A percentile compares a stretch with the other conserved stretches of the same genome.
Conservation (phyloP, 192 early-diverging fungal genomes). For the Podila verticillata region DNA sequence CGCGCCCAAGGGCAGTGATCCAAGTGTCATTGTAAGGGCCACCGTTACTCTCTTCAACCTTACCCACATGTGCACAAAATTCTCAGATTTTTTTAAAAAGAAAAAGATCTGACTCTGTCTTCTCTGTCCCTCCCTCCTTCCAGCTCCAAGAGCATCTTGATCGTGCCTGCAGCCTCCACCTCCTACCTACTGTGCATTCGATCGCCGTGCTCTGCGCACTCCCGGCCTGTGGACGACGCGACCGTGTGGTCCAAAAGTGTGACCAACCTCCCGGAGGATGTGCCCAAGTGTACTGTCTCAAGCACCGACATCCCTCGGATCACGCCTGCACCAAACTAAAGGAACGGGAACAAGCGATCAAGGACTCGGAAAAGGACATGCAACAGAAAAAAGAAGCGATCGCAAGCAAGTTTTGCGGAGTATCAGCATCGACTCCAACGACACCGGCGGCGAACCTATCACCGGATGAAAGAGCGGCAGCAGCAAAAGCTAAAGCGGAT, state of each 20-base stretch:
- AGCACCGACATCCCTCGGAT: constrained; percentile 26
- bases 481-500: constrained; percentile 13
- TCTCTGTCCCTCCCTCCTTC: background rate
- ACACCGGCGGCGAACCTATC: background rate
- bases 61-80: too few species aligned
- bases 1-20: constrained; percentile 15
- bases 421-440: background rate
- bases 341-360: background rate
- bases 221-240: constrained; percentile 5
- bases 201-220: constrained; percentile 25
- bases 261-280: constrained; percentile 7
- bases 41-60: background rate
- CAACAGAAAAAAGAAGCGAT: constrained; percentile 9
- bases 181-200: constrained; percentile 29
- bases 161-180: constrained; percentile 15
- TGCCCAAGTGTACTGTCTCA: constrained; percentile 22
- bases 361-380: constrained; percentile 1
- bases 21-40: constrained; percentile 8
- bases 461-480: background rate
- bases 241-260: constrained; percentile 34
- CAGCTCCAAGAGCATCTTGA: constrained; percentile 30
- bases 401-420: constrained; percentile 1
- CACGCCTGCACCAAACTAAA: constrained; percentile 22
- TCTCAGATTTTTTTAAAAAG: background rate
- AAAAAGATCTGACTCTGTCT: background rate